Evolutionary conservation across 2,329 filamentous ascomycete genomes (phyloP), one percentile per base, ranked within the genome.

Genomic region (Exophiala sideris): DNA sequence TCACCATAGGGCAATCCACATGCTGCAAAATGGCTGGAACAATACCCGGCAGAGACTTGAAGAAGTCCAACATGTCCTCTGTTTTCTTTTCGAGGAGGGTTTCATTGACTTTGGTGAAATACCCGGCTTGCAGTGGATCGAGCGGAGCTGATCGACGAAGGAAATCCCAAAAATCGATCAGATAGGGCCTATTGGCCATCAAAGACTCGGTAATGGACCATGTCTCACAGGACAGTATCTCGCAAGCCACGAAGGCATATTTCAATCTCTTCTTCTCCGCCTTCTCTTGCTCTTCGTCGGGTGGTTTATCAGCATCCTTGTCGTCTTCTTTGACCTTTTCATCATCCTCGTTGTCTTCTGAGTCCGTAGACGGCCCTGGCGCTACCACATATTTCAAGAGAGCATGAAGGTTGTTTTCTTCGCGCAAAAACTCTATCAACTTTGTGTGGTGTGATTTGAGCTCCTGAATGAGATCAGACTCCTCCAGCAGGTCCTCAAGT

Each of bases 31-130:
- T 87, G 60, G 91, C 85, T 10, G 88, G 79, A 18, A 99, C 84
- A 38, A 94, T 88, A 49, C 86, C 83, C 33, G 94, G 87, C 45
- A 96, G 75, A 1, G 84, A 86, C 70, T 91, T 95, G 71, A 99
- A 84, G 58, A 99, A 85, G 14, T 86, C 84, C 62, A 97, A 79
- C 92, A 97, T 99, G 61, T 96, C 92, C 67, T 95, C 89, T 5
- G 95, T 96, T 80, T 97, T 97, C 74, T 94, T 95, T 70, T 97
- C 94, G 52, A 99, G 87, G 16, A 99, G 76, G n/a, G 90, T 88
- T 74, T 99, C 94, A 71, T 97, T 97, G 67, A 99, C 91, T 70
- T 97, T 99, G 51, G 92, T 96, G 70, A 99, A 99, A 70, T 99
- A 99, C 67, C 91, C 91, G 14, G 94, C 92, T 73, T 97, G 92